phyloP scores from a whole-genome alignment of 1,284 basidiomycete species.

The Cerrena zonata region DNA sequence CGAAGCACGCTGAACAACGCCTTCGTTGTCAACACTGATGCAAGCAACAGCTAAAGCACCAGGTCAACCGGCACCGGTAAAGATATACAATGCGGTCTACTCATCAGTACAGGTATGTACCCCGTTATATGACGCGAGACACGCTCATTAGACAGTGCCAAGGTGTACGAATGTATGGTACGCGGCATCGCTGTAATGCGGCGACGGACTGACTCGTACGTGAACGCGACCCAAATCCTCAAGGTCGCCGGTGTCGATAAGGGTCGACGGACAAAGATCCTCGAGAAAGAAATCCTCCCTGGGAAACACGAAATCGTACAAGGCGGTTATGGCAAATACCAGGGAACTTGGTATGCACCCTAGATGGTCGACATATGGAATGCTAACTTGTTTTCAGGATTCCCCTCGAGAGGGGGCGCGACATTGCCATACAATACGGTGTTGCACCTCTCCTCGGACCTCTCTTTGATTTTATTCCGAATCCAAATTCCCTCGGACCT shows the following conservation, averaged over 20 bases:
- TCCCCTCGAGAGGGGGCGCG: slow-evolving; percentile 83
- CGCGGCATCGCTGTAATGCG: slow-evolving; percentile 98
- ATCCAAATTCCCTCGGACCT: slow-evolving; percentile 51
- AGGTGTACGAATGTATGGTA: slow-evolving; percentile 96
- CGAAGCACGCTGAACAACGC: too few relatives aligned
- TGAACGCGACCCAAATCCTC: slow-evolving; percentile 97
- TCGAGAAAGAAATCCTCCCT: slow-evolving; percentile 94
- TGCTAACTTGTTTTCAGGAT: slow-evolving; percentile 54
- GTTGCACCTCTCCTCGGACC: slow-evolving; percentile 80
- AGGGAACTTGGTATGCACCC: slow-evolving; percentile 83
- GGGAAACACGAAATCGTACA: slow-evolving; percentile 99
- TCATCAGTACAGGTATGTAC: slow-evolving; percentile 71
- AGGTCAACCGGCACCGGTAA: slow-evolving; percentile 56
- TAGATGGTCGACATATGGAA: not conserved
- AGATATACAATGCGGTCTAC: slow-evolving; percentile 86
- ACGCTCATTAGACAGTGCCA: slow-evolving; percentile 37
- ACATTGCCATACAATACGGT: slow-evolving; percentile 86
- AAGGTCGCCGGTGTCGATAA: slow-evolving; percentile 99
- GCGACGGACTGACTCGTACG: slow-evolving; percentile 85
- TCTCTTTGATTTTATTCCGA: slow-evolving; percentile 86
- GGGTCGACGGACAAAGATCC: slow-evolving; percentile 90
- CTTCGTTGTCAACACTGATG: slow-evolving; percentile 20
- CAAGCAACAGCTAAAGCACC: slow-evolving; percentile 28
- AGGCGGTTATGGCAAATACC: slow-evolving; percentile 98
- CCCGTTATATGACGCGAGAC: slow-evolving; percentile 17